Base-by-base conservation (phyloP, 2,329 filamentous ascomycete genomes). In the Calycina marina region DNA sequence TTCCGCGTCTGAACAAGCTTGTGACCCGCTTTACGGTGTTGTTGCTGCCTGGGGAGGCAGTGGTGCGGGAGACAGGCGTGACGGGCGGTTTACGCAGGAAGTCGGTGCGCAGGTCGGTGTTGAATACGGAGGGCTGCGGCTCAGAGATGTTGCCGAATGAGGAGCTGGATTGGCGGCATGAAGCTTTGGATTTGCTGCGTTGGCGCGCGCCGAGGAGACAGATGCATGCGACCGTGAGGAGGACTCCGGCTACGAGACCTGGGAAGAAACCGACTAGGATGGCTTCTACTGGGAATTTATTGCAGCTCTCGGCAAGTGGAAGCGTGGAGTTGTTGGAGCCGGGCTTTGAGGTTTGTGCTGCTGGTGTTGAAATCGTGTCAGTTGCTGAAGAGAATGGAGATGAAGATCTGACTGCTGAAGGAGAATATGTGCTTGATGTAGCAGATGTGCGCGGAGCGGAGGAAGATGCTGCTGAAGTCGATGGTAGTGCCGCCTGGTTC, bases 51-150 rank as follows among this genome's bases (percentile, higher is more conserved):
- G 39, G 40, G 3, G 35, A 34, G 25, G 28, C 37, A 11, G 14
- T 35, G 14, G 34, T 30, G 2, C 38, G 38, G 2, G 41, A 39
- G 0, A 44, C 48, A 1, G 47, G 43, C 4, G 44, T 43, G 9
- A 34, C 30, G 2, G 48, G 42, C 18, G 32, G 37, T 35, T 50
- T 53, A 45, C 60, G 63, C 25, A 65, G 62, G 43, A 72, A 72
- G 45, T 72, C 69, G 22, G 59, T 62, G 32, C 67, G 61, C 37
- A 63, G 22, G 52, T 52, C 39, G 39, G 15, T 57, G 53, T 20
- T 11, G 14, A 53, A 45, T 49, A 28, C 66, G n/a, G n/a, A n/a
- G 55, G 36, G 76, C 60, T 37, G 75, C 60, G 44, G 74, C 63
- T 40, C 61, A 5, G 66, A 47, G 15, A 53, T 60, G 44, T 64